Evolutionary conservation across 2,329 filamentous ascomycete species (phyloP).

Genomic region (Zalaria obscura): DNA sequence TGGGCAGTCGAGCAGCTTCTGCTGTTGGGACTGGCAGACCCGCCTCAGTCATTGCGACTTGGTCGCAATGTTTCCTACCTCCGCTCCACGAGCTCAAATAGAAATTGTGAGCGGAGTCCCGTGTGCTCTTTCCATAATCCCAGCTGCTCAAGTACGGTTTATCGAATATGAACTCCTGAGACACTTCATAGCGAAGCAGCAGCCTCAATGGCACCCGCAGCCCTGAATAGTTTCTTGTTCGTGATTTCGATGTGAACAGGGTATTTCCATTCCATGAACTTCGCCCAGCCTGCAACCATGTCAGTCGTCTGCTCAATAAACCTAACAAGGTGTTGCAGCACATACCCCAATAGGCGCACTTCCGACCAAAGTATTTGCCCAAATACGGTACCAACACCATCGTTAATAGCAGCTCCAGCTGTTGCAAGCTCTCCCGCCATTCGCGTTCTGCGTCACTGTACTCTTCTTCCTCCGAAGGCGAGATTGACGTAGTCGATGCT

Average conservation of each 20-base stretch:
- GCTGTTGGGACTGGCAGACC: no score
- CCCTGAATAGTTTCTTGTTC: constrained; percentile 31
- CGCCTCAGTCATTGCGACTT: no score
- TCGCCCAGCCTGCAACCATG: constrained; percentile 59
- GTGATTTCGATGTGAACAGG: constrained; percentile 54
- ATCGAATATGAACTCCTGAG: neutral
- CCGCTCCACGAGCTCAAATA: constrained; percentile 32
- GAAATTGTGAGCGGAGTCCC: constrained; percentile 28
- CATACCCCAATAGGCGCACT: constrained; percentile 89
- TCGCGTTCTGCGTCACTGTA: constrained; percentile 82
- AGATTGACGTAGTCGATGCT: constrained; percentile 33
- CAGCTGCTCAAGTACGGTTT: constrained; percentile 6
- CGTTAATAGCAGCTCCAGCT: constrained; percentile 80
- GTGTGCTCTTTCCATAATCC: constrained; percentile 13
- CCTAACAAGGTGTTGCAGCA: neutral
- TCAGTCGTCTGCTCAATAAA: constrained; percentile 6
- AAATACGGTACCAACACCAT: constrained; percentile 91
- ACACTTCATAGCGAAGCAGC: constrained; percentile 24
- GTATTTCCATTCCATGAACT: constrained; percentile 92
- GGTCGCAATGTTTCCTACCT: constrained; percentile 20
- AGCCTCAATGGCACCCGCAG: constrained; percentile 30
- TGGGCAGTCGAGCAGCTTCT: no score
- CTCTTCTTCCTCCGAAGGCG: constrained; percentile 32
- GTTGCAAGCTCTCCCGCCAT: constrained; percentile 88
- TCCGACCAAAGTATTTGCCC: constrained; percentile 88